phyloP scores from a whole-genome alignment of 192 early-diverging fungal species.

The Funneliformis geosporum region DNA sequence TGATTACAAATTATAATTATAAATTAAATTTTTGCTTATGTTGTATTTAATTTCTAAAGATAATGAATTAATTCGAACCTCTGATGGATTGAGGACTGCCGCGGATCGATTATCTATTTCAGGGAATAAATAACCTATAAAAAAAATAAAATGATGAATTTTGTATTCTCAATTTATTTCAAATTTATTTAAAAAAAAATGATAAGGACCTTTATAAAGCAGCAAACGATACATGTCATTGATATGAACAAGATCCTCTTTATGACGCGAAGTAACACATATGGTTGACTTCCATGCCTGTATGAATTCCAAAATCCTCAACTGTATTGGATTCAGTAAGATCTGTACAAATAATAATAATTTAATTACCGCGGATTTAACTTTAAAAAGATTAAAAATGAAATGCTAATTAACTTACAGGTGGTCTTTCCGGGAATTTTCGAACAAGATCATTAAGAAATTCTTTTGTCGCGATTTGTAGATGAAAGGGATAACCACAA shows the following conservation, averaged over 20 bases:
- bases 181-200: background rate
- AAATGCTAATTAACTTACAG: conserved; percentile 53
- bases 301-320: conserved; percentile 88
- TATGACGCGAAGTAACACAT: conserved; percentile 84
- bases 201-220: conserved; percentile 72
- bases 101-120: conserved; percentile 59
- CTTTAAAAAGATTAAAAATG: background rate
- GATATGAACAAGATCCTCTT: conserved; percentile 92
- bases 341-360: conserved; percentile 34
- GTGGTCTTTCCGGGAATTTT: conserved; percentile 89
- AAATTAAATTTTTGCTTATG: conserved; percentile 29
- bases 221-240: conserved; percentile 93
- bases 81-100: conserved; percentile 62
- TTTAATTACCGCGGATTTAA: background rate
- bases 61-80: conserved; percentile 37
- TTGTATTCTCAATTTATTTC: conserved; percentile 3
- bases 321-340: conserved; percentile 72
- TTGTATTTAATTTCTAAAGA: conserved; percentile 9
- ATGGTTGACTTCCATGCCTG: conserved; percentile 94
- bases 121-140: conserved; percentile 75
- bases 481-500: conserved; percentile 96
- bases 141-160: conserved; percentile 11
- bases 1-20: conserved; percentile 33
- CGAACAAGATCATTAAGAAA: conserved; percentile 95
- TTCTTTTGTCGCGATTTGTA: conserved; percentile 94